Base-by-base conservation (phyloP, 169 alveolate genomes). In the Cryptosporidium sp. region DNA sequence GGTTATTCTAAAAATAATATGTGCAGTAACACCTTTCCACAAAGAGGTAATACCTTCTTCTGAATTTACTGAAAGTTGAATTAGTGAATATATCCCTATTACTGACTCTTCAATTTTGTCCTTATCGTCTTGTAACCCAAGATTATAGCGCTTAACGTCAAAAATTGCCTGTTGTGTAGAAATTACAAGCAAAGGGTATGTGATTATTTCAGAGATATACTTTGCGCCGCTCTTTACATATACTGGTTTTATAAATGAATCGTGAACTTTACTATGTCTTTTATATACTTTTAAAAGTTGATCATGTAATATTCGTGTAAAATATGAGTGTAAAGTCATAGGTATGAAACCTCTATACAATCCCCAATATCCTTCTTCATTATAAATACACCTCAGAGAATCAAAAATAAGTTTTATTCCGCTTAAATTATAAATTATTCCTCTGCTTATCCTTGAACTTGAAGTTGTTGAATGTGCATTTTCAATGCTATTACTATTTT, bases 331-430 rank as follows among this genome's bases (percentile, higher is more conserved):
- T 7, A 60, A 14, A 10, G 48, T 60, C 75, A 65, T 62, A 26
- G 89, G 89, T 21, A 80, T 39, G 45, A 60, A 80, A 2, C 89
- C 89, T 45, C 89, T 80, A 23, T 80, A 80, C 12, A 80, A 26
- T 18, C 89, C 89, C 80, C 72, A 80, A 33, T 62, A 80, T 39
- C 89, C 89, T 48, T 80, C 89, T 23, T 80, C 80, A 18, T 80
- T 26, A 39, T 80, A 80, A 26, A 80, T 45, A 48, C 51, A 37
- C n/a, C 33, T 80, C 65, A 80, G 21, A n/a, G 75, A 80, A 14
- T 80, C 65, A 29, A 29, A 80, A 37, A 60, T 21, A 5, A 62
- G 18, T 12, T 67, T 39, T n/a, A 73, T 9, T 26, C 56, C 39
- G 2, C 70, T 44, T n/a, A 56, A 33, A 56, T 73, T 73, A 33